These are phyloP conservation scores for Physcia stellaris DNA, from an alignment of 495 filamentous ascomycete species.

Conservation along the genomic window DNA sequence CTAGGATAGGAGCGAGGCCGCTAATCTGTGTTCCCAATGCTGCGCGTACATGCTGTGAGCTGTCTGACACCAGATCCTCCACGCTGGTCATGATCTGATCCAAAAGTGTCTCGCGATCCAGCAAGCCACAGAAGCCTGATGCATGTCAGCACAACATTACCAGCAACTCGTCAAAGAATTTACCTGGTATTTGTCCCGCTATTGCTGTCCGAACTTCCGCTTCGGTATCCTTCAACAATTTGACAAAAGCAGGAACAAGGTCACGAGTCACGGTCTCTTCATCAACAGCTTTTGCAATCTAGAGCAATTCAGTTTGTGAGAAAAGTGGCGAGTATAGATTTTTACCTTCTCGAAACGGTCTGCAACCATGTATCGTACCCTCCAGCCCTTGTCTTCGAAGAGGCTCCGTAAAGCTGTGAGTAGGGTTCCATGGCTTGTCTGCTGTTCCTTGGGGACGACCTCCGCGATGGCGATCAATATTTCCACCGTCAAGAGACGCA, in stretches of 20 bases:
- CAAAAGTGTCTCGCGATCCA: slow-evolving; percentile 76
- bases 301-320: slow-evolving; percentile 5
- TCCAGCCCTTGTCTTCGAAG: slow-evolving; percentile 98
- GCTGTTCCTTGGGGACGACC: slow-evolving; percentile 94
- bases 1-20: slow-evolving; percentile 89
- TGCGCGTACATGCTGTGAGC: slow-evolving; percentile 91
- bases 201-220: slow-evolving; percentile 96
- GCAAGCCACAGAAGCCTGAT: slow-evolving; percentile 75
- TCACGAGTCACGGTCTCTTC: slow-evolving; percentile 91
- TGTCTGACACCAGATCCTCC: slow-evolving; percentile 90
- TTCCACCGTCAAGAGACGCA: slow-evolving; percentile 89
- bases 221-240: slow-evolving; percentile 91
- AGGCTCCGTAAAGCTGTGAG: slow-evolving; percentile 78
- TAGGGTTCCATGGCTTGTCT: slow-evolving; percentile 86
- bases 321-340: not conserved
- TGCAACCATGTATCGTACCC: slow-evolving; percentile 97
- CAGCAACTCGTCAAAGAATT: slow-evolving; percentile 5
- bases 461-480: slow-evolving; percentile 94
- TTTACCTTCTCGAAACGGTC: slow-evolving; percentile 92
- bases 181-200: slow-evolving; percentile 91
- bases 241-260: slow-evolving; percentile 92
- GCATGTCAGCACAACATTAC: slow-evolving; percentile 15
- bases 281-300: slow-evolving; percentile 97
- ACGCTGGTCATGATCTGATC: slow-evolving; percentile 96
- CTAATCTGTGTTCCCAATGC: slow-evolving; percentile 94